Percentiles rank a stretch among this genome's conserved stretches.
phyloP scores from a whole-genome alignment of 495 filamentous ascomycete genomes.

The Tuber melanosporum region DNA sequence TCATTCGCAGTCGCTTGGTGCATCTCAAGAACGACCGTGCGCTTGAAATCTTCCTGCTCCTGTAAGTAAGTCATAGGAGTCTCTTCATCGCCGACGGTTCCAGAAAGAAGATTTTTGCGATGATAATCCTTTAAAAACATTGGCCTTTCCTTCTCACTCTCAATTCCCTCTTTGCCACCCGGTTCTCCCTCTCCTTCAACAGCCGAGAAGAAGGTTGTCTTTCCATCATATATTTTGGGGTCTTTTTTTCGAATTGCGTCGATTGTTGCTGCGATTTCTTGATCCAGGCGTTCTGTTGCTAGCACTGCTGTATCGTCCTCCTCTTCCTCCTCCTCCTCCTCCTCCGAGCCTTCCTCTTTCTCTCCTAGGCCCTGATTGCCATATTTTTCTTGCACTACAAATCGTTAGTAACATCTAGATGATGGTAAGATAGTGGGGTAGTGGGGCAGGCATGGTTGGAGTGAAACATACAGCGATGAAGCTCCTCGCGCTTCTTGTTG shows the following conservation, averaged over 20 bases:
- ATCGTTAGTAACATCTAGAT: constrained; percentile 8
- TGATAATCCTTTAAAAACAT: constrained; percentile 89
- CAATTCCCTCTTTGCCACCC: constrained; percentile 22
- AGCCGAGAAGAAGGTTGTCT: constrained; percentile 65
- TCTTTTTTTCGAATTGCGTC: constrained; percentile 83
- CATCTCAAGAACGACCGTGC: constrained; percentile 69
- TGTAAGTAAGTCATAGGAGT: constrained; percentile 66
- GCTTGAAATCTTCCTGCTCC: constrained; percentile 77
- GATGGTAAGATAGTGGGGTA: constrained; percentile 6
- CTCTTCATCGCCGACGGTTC: constrained; percentile 53
- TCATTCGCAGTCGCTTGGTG: constrained; percentile 53
- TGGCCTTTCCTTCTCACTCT: constrained; percentile 63
- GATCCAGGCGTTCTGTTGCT: constrained; percentile 72
- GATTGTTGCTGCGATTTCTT: constrained; percentile 76
- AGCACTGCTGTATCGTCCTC: constrained; percentile 88
- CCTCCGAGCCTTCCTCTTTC: constrained; percentile 47
- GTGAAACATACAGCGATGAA: constrained; percentile 60
- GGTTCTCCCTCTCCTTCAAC: constrained; percentile 50
- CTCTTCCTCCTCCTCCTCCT: constrained; percentile 63
- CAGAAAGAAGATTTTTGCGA: constrained; percentile 69
- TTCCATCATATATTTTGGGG: constrained; percentile 77
- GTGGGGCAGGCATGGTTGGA: neutral
- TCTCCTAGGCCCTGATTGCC: constrained; percentile 48
- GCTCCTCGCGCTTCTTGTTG: constrained; percentile 92
- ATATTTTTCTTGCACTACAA: constrained; percentile 78